These are phyloP conservation scores for Pythium plurisporium DNA, from an alignment of 352 stramenopile genomes.

Conservation along the genomic window DNA sequence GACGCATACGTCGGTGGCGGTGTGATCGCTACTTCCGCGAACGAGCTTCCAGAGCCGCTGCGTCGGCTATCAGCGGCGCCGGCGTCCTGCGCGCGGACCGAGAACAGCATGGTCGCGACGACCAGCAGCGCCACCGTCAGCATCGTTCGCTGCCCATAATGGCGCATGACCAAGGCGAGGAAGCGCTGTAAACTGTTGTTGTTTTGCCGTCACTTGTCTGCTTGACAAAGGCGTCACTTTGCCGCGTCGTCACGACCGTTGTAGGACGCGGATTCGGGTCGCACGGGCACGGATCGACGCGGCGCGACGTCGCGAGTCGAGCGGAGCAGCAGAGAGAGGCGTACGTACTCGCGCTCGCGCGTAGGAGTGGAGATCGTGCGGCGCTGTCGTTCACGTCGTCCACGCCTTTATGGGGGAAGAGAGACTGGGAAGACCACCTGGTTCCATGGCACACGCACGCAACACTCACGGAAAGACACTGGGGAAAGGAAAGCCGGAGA, in stretches of 20 bases:
- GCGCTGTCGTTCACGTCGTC: neutral
- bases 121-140: neutral
- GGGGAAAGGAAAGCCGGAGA: constrained; percentile 11
- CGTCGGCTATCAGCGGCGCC: neutral
- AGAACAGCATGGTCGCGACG: neutral
- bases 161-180: constrained; percentile 6
- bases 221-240: neutral
- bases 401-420: neutral
- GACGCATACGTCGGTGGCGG: neutral
- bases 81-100: neutral
- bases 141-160: constrained; percentile 1
- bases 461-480: neutral
- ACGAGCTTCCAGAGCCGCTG: neutral
- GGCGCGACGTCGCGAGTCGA: neutral
- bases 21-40: neutral
- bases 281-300: neutral
- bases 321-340: too few relatives aligned
- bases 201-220: neutral
- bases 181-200: too few relatives aligned
- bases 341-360: constrained; percentile 1
- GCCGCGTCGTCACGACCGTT: neutral
- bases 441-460: constrained; percentile 16
- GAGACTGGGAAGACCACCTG: constrained; percentile 5
- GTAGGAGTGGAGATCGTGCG: neutral
- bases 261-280: neutral